Percentiles rank a stretch among this genome's conserved stretches.
Conservation (phyloP, 805 yeast genomes). For the Metschnikowia bowlesiae region DNA sequence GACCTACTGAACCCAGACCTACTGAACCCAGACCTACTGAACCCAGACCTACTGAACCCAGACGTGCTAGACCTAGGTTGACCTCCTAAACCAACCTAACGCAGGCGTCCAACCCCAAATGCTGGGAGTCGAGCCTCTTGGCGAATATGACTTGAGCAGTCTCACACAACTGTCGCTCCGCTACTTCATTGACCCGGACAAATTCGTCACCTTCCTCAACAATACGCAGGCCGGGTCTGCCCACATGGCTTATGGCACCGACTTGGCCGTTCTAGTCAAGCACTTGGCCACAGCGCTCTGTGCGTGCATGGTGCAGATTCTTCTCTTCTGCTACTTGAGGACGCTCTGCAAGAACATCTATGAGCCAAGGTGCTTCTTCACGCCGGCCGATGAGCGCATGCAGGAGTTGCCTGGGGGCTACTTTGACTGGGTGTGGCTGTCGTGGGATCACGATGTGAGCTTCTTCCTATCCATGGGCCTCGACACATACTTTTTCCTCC, state of each 20-base stretch:
- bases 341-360: conserved; percentile 38
- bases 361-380: conserved; percentile 49
- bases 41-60: background rate
- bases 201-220: conserved; percentile 39
- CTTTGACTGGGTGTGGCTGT: conserved; percentile 54
- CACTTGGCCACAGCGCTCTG: conserved; percentile 52
- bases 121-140: background rate
- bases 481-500: conserved; percentile 69
- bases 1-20: background rate
- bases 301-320: conserved; percentile 51
- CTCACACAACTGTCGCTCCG: conserved; percentile 27
- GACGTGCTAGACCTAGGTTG: background rate
- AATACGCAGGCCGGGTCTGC: conserved; percentile 58
- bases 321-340: conserved; percentile 34
- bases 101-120: background rate
- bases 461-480: conserved; percentile 53
- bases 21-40: too few relatives aligned
- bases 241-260: conserved; percentile 53
- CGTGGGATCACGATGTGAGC: conserved; percentile 36
- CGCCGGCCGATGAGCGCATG: conserved; percentile 36
- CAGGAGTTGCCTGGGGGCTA: conserved; percentile 38
- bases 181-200: conserved; percentile 23
- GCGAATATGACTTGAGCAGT: conserved; percentile 10
- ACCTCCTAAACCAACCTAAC: background rate
- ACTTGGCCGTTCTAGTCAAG: conserved; percentile 51